Conservation (phyloP, 225 moss, liverwort and hornwort species). For the Bryoerythrophyllum caledonicum region DNA sequence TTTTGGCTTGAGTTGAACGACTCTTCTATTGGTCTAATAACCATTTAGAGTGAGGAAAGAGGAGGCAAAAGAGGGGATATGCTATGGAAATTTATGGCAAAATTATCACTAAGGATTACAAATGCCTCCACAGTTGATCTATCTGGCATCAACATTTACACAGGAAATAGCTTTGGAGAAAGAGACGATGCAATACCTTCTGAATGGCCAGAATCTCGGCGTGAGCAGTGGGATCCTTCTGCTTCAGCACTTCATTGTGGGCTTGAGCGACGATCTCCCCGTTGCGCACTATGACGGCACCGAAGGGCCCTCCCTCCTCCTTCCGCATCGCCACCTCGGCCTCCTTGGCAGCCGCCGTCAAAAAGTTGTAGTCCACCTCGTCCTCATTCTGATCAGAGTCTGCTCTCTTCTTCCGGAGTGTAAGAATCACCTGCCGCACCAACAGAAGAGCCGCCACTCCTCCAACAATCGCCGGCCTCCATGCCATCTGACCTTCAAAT, state of each 20-base stretch:
- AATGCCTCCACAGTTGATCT: not conserved
- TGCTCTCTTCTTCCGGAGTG: constrained; percentile 30
- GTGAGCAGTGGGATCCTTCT: constrained; percentile 73
- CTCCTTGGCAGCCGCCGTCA: constrained; percentile 65
- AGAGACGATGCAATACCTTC: constrained; percentile 32
- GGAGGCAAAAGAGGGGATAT: too few relatives aligned
- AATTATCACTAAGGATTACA: too few relatives aligned
- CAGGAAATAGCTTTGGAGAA: not conserved
- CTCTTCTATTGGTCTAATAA: too few relatives aligned
- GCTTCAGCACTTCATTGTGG: constrained; percentile 65
- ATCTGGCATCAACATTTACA: not conserved
- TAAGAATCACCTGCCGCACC: constrained; percentile 33
- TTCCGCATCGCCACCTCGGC: constrained; percentile 55
- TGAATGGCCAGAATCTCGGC: constrained; percentile 73
- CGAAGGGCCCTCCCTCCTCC: constrained; percentile 66
- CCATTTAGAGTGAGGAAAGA: too few relatives aligned
- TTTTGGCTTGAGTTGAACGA: too few relatives aligned
- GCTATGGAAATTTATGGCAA: too few relatives aligned
- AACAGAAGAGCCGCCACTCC: constrained; percentile 48
- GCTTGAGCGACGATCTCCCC: constrained; percentile 66
- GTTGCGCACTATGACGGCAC: constrained; percentile 62
- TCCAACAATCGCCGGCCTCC: constrained; percentile 49
- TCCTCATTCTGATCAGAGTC: constrained; percentile 49
- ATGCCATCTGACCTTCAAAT: constrained; percentile 42
- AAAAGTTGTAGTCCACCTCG: constrained; percentile 59